Evolutionary conservation across 192 early-diverging fungal species (phyloP), one percentile per base, ranked within the genome.

Genomic region (Coemansia sp.): DNA sequence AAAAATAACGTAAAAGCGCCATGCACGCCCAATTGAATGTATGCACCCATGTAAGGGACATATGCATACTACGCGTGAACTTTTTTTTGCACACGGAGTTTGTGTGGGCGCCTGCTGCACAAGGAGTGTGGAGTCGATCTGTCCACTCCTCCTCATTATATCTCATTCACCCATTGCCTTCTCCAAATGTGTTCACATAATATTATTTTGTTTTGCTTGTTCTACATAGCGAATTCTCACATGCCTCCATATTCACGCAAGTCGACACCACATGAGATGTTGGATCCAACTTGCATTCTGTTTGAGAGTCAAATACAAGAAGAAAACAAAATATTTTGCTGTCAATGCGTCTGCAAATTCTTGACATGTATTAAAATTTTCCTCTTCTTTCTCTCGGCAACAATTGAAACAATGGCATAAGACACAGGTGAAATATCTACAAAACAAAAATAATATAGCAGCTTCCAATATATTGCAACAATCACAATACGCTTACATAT

Each of bases 1-100:
- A 1, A 32, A 32, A 32, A 32, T 32, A 32, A 32, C 32, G 4
- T 32, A 32, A 32, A 32, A 32, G 32, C 32, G 32, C 32, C 32
- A 32, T 32, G 32, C 32, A 32, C 32, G 32, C 32, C 32, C 32
- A 32, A 4, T 32, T 54, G 21, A 54, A 19, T 49, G 26, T 54
- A 9, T 22, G 8, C 12, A 6, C 55, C 13, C 59, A 45, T 67
- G 57, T 39, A 57, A 63, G 62, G 45, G 56, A 43, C 18, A 67
- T 54, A 39, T 40, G 57, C 57, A 41, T 41, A 59, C 57, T 39
- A 54, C 51, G 22, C 51, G 22, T 54, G 51, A 59, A 37, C 32
- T 57, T 6, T 57, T 57, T 11, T n/a, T 47, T 47, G 46, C 46
- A 47, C 46, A n/a, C 46, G 46, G 46, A 47, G 46, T 47, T 47